Evolutionary conservation across 2,329 filamentous ascomycete genomes (phyloP), one percentile per base, ranked within the genome.

Genomic region (Paraphaeosphaeria minitans): DNA sequence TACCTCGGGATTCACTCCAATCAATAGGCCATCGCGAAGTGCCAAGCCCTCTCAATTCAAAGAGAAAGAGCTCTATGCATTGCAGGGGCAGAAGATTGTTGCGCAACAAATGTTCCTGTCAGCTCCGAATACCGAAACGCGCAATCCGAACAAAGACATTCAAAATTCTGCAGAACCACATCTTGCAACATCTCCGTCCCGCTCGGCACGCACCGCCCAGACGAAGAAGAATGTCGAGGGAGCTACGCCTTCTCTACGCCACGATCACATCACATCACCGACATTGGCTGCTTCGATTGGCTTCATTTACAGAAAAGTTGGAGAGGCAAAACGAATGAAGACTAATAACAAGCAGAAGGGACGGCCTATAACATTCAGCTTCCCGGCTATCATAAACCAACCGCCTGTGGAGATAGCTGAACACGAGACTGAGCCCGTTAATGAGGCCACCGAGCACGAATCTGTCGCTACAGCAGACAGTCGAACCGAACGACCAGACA

Each of bases 231-330:
- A 33, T 16, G 13, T 41, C 9, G 24, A 58, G 37, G 22, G 37
- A n/a, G 14, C 39, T 16, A 45, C 49, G n/a, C 24, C 31, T 21
- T n/a, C 29, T 35, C 4, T 33, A 21, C 33, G 43, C 39, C 64
- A 70, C 31, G 29, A 66, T 39, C 51, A 63, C 22, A 54, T 69
- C 4, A 63, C 71, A 12, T 72, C 71, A 13, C 69, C 68, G 13
- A 63, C 57, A 10, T 63, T 58, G 9, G 62, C 57, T 16, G 68
- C 69, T 12, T 73, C 72, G 1, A 68, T 57, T 16, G 69, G 71
- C 4, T 73, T 74, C 48, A 41, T 49, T 6, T 73, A 73, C 53
- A 66, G 66, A 24, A 74, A 65, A 59, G 33, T 66, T 3, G 62
- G 60, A 24, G 53, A 58, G 21, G 31, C 59, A 9, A 67, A 62